Evolutionary conservation across 371 early-diverging fungal genomes (phyloP).

Genomic region (Circinella minor): DNA sequence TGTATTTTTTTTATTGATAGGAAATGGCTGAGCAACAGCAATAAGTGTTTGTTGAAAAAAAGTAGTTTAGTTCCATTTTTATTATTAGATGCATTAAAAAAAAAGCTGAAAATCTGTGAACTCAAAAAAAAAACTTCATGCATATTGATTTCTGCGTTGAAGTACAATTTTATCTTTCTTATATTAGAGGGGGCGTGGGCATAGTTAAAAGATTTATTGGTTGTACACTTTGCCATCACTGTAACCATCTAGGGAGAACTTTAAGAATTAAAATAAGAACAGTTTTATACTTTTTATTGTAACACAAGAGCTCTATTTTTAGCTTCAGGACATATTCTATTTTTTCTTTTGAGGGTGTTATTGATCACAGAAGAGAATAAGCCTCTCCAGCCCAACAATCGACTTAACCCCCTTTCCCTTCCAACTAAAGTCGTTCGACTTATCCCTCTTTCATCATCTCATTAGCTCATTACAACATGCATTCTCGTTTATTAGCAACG

Average conservation of each 20-base stretch:
- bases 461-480: not conserved
- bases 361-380: not conserved
- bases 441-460: constrained; percentile 4
- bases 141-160: no score
- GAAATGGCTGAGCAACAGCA: constrained; percentile 22
- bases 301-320: constrained; percentile 5
- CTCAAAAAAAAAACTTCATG: not conserved
- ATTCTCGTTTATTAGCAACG: constrained; percentile 4
- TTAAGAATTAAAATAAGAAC: constrained; percentile 6
- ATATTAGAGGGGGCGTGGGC: not conserved
- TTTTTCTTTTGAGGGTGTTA: not conserved
- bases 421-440: not conserved
- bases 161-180: no score
- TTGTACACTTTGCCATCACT: constrained; percentile 1
- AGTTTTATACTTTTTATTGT: not conserved
- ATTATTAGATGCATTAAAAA: constrained; percentile 11
- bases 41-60: constrained; percentile 4
- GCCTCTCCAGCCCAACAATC: constrained; percentile 5
- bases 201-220: not conserved
- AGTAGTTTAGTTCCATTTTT: not conserved
- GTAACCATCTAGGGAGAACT: constrained; percentile 2
- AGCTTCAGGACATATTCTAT: constrained; percentile 6
- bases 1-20: constrained; percentile 2
- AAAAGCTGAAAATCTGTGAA: constrained; percentile 11
- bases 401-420: not conserved